phyloP scores from a whole-genome alignment of 106 monocot genomes.

The Xerophyta viscosa region DNA sequence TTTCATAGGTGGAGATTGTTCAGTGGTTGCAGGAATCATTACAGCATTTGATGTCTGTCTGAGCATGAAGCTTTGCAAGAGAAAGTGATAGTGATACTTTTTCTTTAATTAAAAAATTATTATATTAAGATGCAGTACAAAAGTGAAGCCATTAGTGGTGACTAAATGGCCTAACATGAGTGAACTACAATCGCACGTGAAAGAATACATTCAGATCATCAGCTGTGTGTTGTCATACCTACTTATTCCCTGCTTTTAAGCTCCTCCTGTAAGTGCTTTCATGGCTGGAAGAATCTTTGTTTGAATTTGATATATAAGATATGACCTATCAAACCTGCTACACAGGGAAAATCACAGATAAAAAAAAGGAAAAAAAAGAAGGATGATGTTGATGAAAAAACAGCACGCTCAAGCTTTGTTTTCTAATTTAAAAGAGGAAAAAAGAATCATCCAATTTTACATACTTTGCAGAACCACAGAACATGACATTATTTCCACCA shows the following conservation, averaged over 20 bases:
- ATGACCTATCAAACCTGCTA: constrained; percentile 30
- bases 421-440: background rate
- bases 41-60: too few relatives aligned
- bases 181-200: too few relatives aligned
- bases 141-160: too few relatives aligned
- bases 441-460: background rate
- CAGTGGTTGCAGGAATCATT: too few relatives aligned
- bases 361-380: constrained; percentile 4
- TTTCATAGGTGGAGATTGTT: too few relatives aligned
- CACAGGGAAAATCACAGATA: constrained; percentile 13
- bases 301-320: constrained; percentile 4
- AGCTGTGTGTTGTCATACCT: constrained; percentile 14
- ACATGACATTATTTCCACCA: too few relatives aligned
- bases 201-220: too few relatives aligned
- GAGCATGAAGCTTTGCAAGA: too few relatives aligned
- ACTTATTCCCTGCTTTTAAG: constrained; percentile 12
- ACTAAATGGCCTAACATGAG: too few relatives aligned
- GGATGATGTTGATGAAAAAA: background rate
- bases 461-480: background rate
- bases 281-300: constrained; percentile 47
- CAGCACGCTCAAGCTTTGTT: background rate
- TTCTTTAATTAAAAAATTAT: too few relatives aligned
- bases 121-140: too few relatives aligned
- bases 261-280: constrained; percentile 16
- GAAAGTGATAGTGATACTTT: too few relatives aligned